Evolutionary conservation across 495 filamentous ascomycete genomes (phyloP).

Genomic region (Daldinia childiae): DNA sequence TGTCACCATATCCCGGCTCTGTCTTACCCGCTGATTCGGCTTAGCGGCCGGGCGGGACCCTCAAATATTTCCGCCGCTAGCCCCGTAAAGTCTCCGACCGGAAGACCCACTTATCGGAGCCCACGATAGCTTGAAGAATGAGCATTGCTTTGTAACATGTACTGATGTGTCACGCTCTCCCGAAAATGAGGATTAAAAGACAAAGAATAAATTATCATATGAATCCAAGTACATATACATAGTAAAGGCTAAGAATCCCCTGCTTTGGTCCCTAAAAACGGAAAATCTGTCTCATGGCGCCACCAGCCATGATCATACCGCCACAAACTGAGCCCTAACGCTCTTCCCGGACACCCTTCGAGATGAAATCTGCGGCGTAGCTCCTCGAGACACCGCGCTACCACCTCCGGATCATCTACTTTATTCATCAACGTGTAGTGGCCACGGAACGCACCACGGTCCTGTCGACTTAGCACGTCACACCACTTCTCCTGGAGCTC

Average conservation of each 20-base stretch:
- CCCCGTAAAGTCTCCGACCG: slow-evolving; percentile 18
- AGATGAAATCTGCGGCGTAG: background rate
- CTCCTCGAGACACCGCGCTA: slow-evolving; percentile 10
- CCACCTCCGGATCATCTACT: too few relatives aligned
- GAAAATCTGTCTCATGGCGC: slow-evolving; percentile 17
- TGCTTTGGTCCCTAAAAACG: background rate
- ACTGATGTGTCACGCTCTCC: background rate
- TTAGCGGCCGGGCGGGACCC: background rate
- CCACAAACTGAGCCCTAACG: slow-evolving; percentile 22
- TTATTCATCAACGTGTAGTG: too few relatives aligned
- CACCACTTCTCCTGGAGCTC: too few relatives aligned
- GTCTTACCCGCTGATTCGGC: background rate
- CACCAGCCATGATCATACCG: slow-evolving; percentile 27
- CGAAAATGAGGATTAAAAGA: too few relatives aligned
- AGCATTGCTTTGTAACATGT: background rate
- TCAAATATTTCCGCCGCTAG: slow-evolving; percentile 20
- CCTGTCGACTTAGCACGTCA: too few relatives aligned
- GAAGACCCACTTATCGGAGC: background rate
- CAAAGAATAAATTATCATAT: too few relatives aligned
- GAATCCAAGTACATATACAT: too few relatives aligned
- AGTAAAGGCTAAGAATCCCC: too few relatives aligned
- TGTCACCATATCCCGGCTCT: too few relatives aligned
- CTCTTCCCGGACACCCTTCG: background rate
- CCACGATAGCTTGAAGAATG: background rate
- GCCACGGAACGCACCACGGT: too few relatives aligned